Evolutionary conservation across 2,329 filamentous ascomycete genomes (phyloP).

Genomic region (Sporothrix brunneoviolacea): DNA sequence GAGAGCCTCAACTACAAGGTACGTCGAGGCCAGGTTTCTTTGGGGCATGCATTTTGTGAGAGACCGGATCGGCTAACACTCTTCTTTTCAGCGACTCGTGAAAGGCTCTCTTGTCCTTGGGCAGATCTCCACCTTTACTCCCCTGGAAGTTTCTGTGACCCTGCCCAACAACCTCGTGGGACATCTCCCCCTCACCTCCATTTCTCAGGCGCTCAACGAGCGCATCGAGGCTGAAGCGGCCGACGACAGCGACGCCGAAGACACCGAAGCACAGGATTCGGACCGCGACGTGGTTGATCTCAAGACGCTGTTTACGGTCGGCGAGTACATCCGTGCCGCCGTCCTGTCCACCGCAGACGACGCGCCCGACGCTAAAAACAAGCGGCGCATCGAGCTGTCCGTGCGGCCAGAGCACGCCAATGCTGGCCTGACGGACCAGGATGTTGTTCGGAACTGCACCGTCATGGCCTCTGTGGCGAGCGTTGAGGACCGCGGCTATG

Average conservation of each 20-base stretch:
- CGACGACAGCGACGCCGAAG: constrained; percentile 35
- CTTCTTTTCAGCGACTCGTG: constrained; percentile 58
- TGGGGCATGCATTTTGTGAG: neutral
- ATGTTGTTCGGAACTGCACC: constrained; percentile 67
- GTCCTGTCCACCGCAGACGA: constrained; percentile 74
- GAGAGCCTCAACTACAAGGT: constrained; percentile 89
- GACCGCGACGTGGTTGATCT: constrained; percentile 59
- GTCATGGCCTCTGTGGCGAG: constrained; percentile 84
- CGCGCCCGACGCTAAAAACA: constrained; percentile 51
- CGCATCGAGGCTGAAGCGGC: constrained; percentile 57
- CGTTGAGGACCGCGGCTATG: constrained; percentile 89
- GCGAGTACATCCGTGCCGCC: constrained; percentile 81
- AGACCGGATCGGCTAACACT: neutral
- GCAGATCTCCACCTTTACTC: constrained; percentile 74
- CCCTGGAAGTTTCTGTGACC: constrained; percentile 70
- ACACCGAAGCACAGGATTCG: neutral
- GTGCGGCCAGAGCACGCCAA: constrained; percentile 76
- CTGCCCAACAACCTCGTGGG: constrained; percentile 90
- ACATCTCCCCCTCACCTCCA: constrained; percentile 83
- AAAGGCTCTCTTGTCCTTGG: constrained; percentile 84
- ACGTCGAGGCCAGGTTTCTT: constrained; percentile 23
- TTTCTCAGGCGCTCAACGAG: constrained; percentile 72
- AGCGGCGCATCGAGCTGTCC: constrained; percentile 80
- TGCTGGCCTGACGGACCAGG: constrained; percentile 62
- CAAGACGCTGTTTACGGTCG: constrained; percentile 66